A percentile compares a stretch with the other conserved stretches of the same genome.
Conservation (phyloP, 306 rosid genomes). For the apple (Malus domestica) region DNA sequence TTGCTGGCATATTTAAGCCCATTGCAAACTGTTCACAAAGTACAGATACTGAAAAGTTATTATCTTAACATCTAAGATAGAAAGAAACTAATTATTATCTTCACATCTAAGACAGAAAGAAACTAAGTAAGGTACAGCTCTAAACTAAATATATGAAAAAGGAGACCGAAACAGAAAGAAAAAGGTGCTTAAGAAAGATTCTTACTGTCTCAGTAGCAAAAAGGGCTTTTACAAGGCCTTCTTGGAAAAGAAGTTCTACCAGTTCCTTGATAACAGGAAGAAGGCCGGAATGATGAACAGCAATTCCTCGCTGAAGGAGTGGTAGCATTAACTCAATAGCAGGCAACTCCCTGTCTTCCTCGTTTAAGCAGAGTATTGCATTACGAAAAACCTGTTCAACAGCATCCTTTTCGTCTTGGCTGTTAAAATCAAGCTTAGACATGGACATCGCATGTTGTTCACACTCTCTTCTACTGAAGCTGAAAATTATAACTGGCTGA, state of each 20-base stretch:
- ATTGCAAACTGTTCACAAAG: slow-evolving; percentile 76
- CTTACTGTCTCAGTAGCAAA: slow-evolving; percentile 97
- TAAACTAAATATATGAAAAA: background rate
- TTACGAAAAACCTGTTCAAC: slow-evolving; percentile 75
- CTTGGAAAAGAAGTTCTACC: slow-evolving; percentile 96
- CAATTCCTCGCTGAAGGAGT: slow-evolving; percentile 92
- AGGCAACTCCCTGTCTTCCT: slow-evolving; percentile 89
- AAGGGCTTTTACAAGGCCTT: slow-evolving; percentile 97
- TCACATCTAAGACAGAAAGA: background rate
- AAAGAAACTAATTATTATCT: background rate
- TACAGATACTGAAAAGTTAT: background rate
- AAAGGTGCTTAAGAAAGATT: slow-evolving; percentile 11
- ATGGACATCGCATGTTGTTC: slow-evolving; percentile 95
- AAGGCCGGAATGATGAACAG: slow-evolving; percentile 98
- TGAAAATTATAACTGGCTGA: slow-evolving; percentile 92
- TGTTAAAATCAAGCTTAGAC: slow-evolving; percentile 94
- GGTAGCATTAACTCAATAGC: slow-evolving; percentile 93
- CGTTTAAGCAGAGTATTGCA: slow-evolving; percentile 82
- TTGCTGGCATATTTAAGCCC: slow-evolving; percentile 99
- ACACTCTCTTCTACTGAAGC: slow-evolving; percentile 96
- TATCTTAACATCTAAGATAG: slow-evolving; percentile 4
- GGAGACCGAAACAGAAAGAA: background rate
- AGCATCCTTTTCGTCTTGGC: slow-evolving; percentile 69
- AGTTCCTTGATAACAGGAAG: slow-evolving; percentile 96
- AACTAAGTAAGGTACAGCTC: slow-evolving; percentile 12